Evolutionary conservation across 2,329 filamentous ascomycete genomes (phyloP).

Genomic region (Apiospora malaysiana): DNA sequence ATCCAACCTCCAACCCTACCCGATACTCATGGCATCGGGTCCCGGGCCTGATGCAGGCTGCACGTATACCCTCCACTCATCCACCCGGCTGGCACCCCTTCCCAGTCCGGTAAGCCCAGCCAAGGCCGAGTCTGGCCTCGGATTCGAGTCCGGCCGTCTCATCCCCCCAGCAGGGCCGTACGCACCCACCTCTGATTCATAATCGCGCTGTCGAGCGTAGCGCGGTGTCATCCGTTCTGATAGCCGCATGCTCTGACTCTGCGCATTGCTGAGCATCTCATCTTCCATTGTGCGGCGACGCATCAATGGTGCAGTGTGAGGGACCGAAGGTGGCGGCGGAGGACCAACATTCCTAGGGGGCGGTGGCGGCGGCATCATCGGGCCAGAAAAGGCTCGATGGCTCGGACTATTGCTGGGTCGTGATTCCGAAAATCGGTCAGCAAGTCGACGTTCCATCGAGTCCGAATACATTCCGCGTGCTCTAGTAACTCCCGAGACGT

Average conservation of each 20-base stretch:
- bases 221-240: conserved; percentile 38
- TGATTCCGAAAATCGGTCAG: conserved; percentile 55
- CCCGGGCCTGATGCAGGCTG: conserved; percentile 23
- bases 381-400: conserved; percentile 33
- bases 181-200: conserved; percentile 35
- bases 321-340: conserved; percentile 30
- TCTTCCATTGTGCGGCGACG: conserved; percentile 50
- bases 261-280: conserved; percentile 44
- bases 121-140: conserved; percentile 35
- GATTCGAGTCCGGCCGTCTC: conserved; percentile 24
- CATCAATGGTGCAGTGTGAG: conserved; percentile 38
- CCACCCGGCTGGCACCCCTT: conserved; percentile 40
- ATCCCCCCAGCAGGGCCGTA: conserved; percentile 30
- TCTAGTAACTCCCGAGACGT: conserved; percentile 51
- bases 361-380: conserved; percentile 35
- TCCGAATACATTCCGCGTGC: conserved; percentile 48
- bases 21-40: background rate
- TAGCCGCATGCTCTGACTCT: conserved; percentile 38
- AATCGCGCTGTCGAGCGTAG: conserved; percentile 32
- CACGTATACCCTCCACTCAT: conserved; percentile 40
- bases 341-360: conserved; percentile 34
- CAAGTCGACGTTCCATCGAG: conserved; percentile 57
- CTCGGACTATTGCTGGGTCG: conserved; percentile 39
- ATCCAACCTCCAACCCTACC: background rate
- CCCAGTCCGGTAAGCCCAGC: conserved; percentile 40